Evolutionary conservation across 2,329 filamentous ascomycete genomes (phyloP).

Genomic region (Venturia pyrina): DNA sequence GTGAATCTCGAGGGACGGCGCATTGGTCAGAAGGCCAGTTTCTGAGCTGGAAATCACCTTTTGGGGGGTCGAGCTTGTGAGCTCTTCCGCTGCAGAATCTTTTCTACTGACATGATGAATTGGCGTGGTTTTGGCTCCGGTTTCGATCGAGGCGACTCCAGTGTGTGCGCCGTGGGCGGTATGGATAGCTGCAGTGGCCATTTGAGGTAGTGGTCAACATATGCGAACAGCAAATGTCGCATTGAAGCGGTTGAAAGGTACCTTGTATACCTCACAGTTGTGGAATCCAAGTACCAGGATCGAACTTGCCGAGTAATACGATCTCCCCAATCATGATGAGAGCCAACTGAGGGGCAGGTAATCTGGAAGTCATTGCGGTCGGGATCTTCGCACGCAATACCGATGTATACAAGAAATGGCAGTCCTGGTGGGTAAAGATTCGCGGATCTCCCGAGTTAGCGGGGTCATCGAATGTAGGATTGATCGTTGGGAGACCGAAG

Average conservation of each 20-base stretch:
- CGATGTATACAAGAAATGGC: background rate
- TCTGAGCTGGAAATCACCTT: background rate
- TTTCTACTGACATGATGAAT: background rate
- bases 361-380: background rate
- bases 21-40: background rate
- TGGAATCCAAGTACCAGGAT: background rate
- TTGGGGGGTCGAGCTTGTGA: background rate
- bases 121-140: background rate
- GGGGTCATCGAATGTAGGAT: background rate
- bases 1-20: background rate
- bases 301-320: background rate
- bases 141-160: background rate
- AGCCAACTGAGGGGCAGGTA: background rate
- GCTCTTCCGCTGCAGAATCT: background rate
- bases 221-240: background rate
- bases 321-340: background rate
- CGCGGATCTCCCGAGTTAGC: constrained; percentile 3
- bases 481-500: too few species aligned
- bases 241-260: background rate
- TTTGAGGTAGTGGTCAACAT: background rate
- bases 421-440: background rate
- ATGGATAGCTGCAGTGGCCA: background rate
- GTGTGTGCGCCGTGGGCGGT: background rate
- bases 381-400: background rate
- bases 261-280: background rate